phyloP scores from a whole-genome alignment of 768 basidiomycete species.

The Asterophora parasitica region DNA sequence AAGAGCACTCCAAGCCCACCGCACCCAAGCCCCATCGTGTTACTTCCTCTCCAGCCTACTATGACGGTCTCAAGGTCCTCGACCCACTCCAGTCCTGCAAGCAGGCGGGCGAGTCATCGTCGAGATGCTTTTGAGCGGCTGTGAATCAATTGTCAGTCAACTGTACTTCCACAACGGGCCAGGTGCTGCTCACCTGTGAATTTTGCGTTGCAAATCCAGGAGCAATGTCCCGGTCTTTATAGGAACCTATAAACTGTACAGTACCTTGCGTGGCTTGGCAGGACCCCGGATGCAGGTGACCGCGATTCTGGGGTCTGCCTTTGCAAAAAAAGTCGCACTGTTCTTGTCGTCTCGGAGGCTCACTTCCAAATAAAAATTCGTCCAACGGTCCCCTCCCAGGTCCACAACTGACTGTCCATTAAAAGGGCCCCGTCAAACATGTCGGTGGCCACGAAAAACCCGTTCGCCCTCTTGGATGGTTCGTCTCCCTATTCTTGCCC shows the following conservation, averaged over 20 bases:
- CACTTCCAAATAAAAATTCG: constrained; percentile 6
- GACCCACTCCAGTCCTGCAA: constrained; percentile 64
- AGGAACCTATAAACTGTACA: constrained; percentile 39
- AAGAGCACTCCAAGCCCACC: constrained; percentile 29
- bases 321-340: constrained; percentile 11
- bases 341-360: constrained; percentile 7
- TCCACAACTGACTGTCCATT: constrained; percentile 24
- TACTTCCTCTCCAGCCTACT: constrained; percentile 64
- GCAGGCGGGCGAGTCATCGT: constrained; percentile 71
- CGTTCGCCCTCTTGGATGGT: constrained; percentile 82
- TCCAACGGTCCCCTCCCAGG: constrained; percentile 9
- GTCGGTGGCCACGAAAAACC: constrained; percentile 90
- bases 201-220: constrained; percentile 43
- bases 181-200: constrained; percentile 49
- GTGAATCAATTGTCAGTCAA: constrained; percentile 15
- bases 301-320: constrained; percentile 15
- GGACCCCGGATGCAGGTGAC: constrained; percentile 36
- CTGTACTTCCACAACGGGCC: background rate
- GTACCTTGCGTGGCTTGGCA: constrained; percentile 39
- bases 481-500: constrained; percentile 22
- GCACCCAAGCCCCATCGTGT: constrained; percentile 88
- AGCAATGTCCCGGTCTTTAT: constrained; percentile 8
- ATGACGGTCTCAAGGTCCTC: constrained; percentile 89
- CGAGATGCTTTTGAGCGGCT: constrained; percentile 89
- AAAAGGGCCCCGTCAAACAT: constrained; percentile 69